Evolutionary conservation across 2,329 filamentous ascomycete genomes (phyloP).

Genomic region (Cyphellophora attinorum): DNA sequence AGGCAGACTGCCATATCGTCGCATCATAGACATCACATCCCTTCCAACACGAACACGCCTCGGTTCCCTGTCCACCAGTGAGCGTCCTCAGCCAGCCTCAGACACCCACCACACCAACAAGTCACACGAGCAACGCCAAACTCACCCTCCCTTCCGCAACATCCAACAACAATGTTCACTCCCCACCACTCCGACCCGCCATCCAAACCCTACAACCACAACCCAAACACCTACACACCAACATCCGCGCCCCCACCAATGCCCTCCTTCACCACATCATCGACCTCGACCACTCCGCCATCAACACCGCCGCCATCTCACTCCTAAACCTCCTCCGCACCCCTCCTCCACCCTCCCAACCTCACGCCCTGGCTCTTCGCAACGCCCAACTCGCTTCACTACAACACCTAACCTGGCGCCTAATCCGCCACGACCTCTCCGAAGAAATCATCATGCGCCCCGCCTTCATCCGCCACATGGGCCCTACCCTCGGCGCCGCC

Average conservation of each 20-base stretch:
- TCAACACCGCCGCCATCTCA: slow-evolving; percentile 80
- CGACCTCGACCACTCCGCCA: slow-evolving; percentile 26
- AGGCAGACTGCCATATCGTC: no score
- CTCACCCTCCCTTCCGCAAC: not conserved
- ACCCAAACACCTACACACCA: not conserved
- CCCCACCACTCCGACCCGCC: not conserved
- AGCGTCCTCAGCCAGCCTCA: no score
- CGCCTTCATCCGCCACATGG: slow-evolving; percentile 12
- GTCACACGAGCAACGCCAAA: not conserved
- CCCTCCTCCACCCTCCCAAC: slow-evolving; percentile 24
- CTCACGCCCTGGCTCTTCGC: slow-evolving; percentile 23
- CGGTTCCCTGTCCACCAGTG: no score
- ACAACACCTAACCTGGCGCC: slow-evolving; percentile 11
- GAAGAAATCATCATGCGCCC: slow-evolving; percentile 17
- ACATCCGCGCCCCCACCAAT: slow-evolving; percentile 3
- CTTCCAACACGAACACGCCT: no score
- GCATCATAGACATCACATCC: no score
- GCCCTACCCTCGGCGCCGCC: slow-evolving; percentile 5
- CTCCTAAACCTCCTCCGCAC: slow-evolving; percentile 56
- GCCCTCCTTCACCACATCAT: slow-evolving; percentile 14
- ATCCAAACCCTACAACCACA: not conserved
- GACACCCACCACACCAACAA: not conserved
- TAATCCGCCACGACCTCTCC: slow-evolving; percentile 16
- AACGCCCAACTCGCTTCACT: slow-evolving; percentile 24
- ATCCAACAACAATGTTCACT: not conserved